Conservation (phyloP, 2,329 filamentous ascomycete species). For the Cladosporium halotolerans region DNA sequence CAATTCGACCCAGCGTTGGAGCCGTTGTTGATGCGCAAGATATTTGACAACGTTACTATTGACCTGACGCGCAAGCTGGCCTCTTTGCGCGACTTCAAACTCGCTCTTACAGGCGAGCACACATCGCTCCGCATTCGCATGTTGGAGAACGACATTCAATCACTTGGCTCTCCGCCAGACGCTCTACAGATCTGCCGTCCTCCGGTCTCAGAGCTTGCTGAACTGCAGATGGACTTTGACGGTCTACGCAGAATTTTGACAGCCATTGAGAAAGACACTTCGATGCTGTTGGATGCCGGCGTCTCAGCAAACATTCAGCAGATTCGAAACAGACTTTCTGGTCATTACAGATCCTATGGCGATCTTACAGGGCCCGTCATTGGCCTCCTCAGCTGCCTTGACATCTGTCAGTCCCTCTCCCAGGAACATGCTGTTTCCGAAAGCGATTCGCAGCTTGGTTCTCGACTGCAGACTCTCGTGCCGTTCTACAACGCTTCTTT, state of each 20-base stretch:
- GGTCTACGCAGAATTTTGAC: slow-evolving; percentile 20
- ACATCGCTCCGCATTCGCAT: slow-evolving; percentile 61
- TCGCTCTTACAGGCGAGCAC: slow-evolving; percentile 59
- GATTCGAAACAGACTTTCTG: slow-evolving; percentile 62
- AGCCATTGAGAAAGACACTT: slow-evolving; percentile 2
- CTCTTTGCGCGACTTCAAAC: slow-evolving; percentile 60
- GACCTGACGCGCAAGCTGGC: slow-evolving; percentile 53
- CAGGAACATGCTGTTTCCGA: background rate
- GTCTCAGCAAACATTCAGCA: slow-evolving; percentile 40
- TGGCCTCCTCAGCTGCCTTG: slow-evolving; percentile 72
- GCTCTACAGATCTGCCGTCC: slow-evolving; percentile 68
- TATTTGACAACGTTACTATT: slow-evolving; percentile 51
- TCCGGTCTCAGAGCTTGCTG: slow-evolving; percentile 56
- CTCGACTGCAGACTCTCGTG: slow-evolving; percentile 11
- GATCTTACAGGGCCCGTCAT: slow-evolving; percentile 75
- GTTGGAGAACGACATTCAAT: slow-evolving; percentile 55
- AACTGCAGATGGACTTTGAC: slow-evolving; percentile 73
- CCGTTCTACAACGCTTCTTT: slow-evolving; percentile 20
- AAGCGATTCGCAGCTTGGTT: background rate
- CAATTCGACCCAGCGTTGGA: slow-evolving; percentile 71
- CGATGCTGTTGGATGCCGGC: slow-evolving; percentile 1
- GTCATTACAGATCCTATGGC: slow-evolving; percentile 70
- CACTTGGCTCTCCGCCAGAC: slow-evolving; percentile 61
- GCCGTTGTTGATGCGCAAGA: slow-evolving; percentile 56
- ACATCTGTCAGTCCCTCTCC: slow-evolving; percentile 18